phyloP scores from a whole-genome alignment of 257 asterid species.

The Ocimum tenuiflorum region DNA sequence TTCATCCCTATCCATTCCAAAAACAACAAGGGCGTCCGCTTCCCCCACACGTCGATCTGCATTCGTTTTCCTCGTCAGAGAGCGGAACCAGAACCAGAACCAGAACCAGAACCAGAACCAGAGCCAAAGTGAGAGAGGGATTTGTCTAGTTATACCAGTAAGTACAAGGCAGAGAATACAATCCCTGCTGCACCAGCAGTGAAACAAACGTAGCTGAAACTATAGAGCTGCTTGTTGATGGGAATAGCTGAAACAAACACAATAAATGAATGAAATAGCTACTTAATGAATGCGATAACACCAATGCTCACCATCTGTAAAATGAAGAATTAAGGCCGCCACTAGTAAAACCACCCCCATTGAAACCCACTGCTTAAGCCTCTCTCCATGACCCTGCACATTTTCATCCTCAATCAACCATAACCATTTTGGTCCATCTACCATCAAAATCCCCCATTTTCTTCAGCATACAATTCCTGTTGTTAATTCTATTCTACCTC shows the following conservation, averaged over 20 bases:
- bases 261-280: no score
- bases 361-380: constrained; percentile 82
- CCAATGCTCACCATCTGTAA: constrained; percentile 56
- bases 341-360: constrained; percentile 52
- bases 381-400: constrained; percentile 64
- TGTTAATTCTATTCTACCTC: no score
- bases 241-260: constrained; percentile 56
- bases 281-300: not conserved
- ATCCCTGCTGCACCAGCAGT: constrained; percentile 91
- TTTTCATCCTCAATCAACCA: no score
- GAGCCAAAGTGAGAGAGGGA: not conserved
- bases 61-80: not conserved
- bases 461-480: no score
- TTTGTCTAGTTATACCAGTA: constrained; percentile 43
- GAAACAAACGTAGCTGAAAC: constrained; percentile 83
- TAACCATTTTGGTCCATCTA: not conserved
- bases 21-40: constrained; percentile 61
- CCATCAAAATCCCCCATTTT: no score
- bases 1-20: constrained; percentile 96
- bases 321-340: constrained; percentile 60
- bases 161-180: constrained; percentile 60
- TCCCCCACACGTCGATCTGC: constrained; percentile 55
- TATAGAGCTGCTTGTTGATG: constrained; percentile 80
- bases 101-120: not conserved
- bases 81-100: not conserved